Conservation (phyloP, 805 yeast genomes). For the Brettanomyces bruxellensis region DNA sequence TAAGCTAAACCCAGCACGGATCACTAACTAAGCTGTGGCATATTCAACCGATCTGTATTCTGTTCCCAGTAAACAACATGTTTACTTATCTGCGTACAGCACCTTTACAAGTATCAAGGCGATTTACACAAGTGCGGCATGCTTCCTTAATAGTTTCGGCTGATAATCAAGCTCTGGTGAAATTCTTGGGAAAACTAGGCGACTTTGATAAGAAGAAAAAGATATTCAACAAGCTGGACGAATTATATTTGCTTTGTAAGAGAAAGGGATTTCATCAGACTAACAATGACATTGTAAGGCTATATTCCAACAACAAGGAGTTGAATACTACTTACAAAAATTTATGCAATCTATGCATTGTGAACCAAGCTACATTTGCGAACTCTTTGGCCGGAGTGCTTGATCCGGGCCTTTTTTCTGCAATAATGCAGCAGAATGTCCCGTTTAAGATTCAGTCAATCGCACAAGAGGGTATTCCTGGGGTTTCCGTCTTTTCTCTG, state of each 20-base stretch:
- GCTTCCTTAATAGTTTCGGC: slow-evolving; percentile 16
- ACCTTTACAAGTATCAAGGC: too few relatives aligned
- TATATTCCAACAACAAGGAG: slow-evolving; percentile 19
- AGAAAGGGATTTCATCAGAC: slow-evolving; percentile 25
- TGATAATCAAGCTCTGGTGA: slow-evolving; percentile 22
- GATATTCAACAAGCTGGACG: slow-evolving; percentile 23
- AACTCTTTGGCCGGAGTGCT: too few relatives aligned
- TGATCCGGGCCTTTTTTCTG: too few relatives aligned
- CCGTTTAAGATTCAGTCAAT: too few relatives aligned
- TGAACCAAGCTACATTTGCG: slow-evolving; percentile 6
- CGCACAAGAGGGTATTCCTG: too few relatives aligned
- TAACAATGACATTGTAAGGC: slow-evolving; percentile 21
- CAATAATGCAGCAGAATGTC: too few relatives aligned
- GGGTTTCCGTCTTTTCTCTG: too few relatives aligned
- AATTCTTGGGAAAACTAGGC: slow-evolving; percentile 19
- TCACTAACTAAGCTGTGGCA: too few relatives aligned
- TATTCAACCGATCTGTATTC: too few relatives aligned
- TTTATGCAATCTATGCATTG: slow-evolving; percentile 20
- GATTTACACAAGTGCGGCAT: background rate
- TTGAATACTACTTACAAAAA: slow-evolving; percentile 17
- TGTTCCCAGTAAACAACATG: too few relatives aligned
- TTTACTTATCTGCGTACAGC: too few relatives aligned
- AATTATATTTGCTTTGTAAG: slow-evolving; percentile 21
- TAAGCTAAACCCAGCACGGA: too few relatives aligned
- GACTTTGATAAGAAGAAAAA: slow-evolving; percentile 18